These are phyloP conservation scores for Lizonia empirigonia DNA, from an alignment of 2,329 filamentous ascomycete species.

Conservation along the genomic window DNA sequence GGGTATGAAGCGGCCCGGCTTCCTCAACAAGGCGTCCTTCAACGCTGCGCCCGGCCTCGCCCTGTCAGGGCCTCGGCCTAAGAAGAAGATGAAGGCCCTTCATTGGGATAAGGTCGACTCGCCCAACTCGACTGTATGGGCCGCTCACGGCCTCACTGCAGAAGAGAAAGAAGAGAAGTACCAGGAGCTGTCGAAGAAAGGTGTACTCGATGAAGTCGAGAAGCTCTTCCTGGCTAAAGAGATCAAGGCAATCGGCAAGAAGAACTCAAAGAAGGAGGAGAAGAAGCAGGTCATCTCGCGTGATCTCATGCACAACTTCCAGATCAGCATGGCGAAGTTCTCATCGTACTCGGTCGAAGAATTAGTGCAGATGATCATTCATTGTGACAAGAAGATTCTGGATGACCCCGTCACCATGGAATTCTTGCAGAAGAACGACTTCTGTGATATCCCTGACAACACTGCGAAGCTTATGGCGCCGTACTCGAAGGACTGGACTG, in stretches of 20 bases:
- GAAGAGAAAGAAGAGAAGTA: conserved; percentile 96
- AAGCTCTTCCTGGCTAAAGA: conserved; percentile 98
- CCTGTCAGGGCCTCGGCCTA: conserved; percentile 82
- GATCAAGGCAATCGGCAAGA: conserved; percentile 81
- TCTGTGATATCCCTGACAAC: conserved; percentile 92
- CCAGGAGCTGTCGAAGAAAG: conserved; percentile 87
- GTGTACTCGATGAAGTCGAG: conserved; percentile 96
- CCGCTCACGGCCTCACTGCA: conserved; percentile 79
- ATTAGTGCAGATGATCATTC: conserved; percentile 89
- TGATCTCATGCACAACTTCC: conserved; percentile 65
- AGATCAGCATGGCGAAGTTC: conserved; percentile 90
- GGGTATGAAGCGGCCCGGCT: conserved; percentile 68
- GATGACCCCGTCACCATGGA: conserved; percentile 95
- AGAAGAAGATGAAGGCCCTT: conserved; percentile 99
- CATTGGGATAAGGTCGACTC: conserved; percentile 99
- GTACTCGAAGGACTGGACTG: conserved; percentile 96
- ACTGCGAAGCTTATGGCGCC: conserved; percentile 89
- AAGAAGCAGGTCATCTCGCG: conserved; percentile 97
- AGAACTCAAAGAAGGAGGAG: conserved; percentile 78
- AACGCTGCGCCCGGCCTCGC: conserved; percentile 64
- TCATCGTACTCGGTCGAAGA: conserved; percentile 83
- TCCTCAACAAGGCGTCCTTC: conserved; percentile 68
- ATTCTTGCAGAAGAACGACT: conserved; percentile 88
- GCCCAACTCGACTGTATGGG: conserved; percentile 91
- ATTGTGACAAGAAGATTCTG: conserved; percentile 87